These are phyloP conservation scores for Leishmania aethiopica DNA, from an alignment of 208 protist species.

Conservation along the genomic window DNA sequence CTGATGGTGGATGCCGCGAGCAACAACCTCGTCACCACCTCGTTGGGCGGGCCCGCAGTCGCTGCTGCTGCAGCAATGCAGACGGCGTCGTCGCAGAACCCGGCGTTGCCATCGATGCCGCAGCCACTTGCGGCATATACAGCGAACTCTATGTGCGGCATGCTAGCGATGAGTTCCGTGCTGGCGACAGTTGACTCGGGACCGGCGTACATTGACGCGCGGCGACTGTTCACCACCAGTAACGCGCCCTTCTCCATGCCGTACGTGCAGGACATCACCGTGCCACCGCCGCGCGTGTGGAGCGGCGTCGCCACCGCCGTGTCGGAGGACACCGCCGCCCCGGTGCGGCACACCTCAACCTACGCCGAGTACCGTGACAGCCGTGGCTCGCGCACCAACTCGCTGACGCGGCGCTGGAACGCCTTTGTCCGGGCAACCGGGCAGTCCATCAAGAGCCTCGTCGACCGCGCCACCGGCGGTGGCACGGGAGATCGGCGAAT, in stretches of 20 bases:
- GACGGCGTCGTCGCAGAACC: neutral
- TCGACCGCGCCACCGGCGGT: constrained; percentile 29
- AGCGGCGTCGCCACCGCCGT: constrained; percentile 28
- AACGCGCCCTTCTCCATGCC: constrained; percentile 81
- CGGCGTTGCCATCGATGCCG: neutral
- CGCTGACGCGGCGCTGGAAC: constrained; percentile 41
- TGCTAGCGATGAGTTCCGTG: constrained; percentile 2
- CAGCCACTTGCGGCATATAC: constrained; percentile 3
- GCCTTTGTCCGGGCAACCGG: constrained; percentile 35
- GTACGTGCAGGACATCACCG: constrained; percentile 65
- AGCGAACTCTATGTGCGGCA: constrained; percentile 5
- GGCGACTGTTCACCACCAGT: constrained; percentile 57
- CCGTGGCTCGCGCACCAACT: constrained; percentile 31
- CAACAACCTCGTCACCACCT: constrained; percentile 1
- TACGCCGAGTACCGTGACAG: constrained; percentile 56
- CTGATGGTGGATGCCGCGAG: neutral
- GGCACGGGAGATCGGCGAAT: constrained; percentile 23
- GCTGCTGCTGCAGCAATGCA: neutral
- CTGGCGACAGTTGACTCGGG: constrained; percentile 7
- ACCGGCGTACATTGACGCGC: constrained; percentile 38
- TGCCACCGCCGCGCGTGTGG: constrained; percentile 34
- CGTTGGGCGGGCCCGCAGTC: constrained; percentile 1
- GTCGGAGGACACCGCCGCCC: constrained; percentile 28
- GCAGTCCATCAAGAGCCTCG: constrained; percentile 42
- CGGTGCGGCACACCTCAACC: constrained; percentile 30